Conservation (phyloP, 257 asterid genomes). For the Solanum etuberosum region DNA sequence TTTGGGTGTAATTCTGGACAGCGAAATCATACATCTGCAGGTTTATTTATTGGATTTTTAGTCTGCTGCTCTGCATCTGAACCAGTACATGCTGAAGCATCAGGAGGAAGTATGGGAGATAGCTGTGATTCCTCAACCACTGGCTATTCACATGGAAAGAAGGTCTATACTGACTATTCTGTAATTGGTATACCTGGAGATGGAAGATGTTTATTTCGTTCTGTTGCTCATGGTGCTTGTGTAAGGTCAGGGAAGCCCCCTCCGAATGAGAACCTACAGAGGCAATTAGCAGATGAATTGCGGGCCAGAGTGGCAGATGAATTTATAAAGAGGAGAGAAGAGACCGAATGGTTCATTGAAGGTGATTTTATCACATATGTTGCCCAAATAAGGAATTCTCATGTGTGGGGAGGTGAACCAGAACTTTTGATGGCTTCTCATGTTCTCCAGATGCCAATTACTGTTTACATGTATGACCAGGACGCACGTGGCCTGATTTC, state of each 20-base stretch:
- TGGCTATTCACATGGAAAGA: constrained; percentile 44
- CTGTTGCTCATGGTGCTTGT: constrained; percentile 94
- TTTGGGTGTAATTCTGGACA: constrained; percentile 17
- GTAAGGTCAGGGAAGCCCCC: constrained; percentile 62
- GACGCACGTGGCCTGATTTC: constrained; percentile 71
- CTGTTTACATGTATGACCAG: constrained; percentile 68
- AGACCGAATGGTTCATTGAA: constrained; percentile 88
- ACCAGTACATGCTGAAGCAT: constrained; percentile 52
- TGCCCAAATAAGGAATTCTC: constrained; percentile 64
- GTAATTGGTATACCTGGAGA: constrained; percentile 96
- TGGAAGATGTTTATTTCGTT: constrained; percentile 96
- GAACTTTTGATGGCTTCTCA: constrained; percentile 94
- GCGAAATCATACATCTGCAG: constrained; percentile 27
- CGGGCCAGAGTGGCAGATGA: constrained; percentile 82
- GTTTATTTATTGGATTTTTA: constrained; percentile 41
- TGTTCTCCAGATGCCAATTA: constrained; percentile 75
- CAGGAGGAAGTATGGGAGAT: constrained; percentile 21
- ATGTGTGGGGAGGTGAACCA: constrained; percentile 99
- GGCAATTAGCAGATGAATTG: constrained; percentile 78
- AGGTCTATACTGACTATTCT: constrained; percentile 53
- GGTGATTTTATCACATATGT: constrained; percentile 82
- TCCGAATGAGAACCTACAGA: constrained; percentile 60
- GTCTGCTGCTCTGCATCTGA: constrained; percentile 52
- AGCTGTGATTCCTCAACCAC: constrained; percentile 15
- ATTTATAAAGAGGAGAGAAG: constrained; percentile 67